Percentiles rank a stretch among this genome's conserved stretches.
Conservation (phyloP, 176 grass and related monocot species). For the Eragrostis nindensis region DNA sequence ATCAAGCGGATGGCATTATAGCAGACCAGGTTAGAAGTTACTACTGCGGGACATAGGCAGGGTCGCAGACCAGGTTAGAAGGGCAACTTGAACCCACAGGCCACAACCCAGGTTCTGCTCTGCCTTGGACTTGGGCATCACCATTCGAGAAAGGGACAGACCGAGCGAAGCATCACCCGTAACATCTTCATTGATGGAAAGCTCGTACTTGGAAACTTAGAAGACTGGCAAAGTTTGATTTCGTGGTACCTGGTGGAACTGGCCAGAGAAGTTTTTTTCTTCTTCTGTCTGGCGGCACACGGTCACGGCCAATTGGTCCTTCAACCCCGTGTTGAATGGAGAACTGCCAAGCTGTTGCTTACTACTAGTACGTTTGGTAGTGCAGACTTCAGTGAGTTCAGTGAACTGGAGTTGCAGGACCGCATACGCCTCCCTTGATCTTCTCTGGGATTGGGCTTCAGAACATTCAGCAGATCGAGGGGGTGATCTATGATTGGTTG, state of each 20-base stretch:
- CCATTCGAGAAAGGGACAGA: not conserved
- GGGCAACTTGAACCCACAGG: no score
- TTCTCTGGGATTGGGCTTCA: not conserved
- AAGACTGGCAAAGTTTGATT: not conserved
- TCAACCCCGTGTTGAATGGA: slow-evolving; percentile 11
- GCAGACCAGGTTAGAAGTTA: not conserved
- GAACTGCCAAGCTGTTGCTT: not conserved
- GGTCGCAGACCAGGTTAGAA: no score
- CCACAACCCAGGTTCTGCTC: not conserved
- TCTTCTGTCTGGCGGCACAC: not conserved
- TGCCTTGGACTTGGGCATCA: not conserved
- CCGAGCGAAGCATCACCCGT: not conserved
- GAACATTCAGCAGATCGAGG: not conserved
- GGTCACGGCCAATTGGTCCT: slow-evolving; percentile 1
- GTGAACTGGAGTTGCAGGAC: not conserved
- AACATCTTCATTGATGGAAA: not conserved
- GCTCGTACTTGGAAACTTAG: not conserved
- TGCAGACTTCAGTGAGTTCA: not conserved
- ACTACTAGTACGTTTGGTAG: not conserved
- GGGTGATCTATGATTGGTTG: not conserved
- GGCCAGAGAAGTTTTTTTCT: not conserved
- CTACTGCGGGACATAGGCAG: not conserved
- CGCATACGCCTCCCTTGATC: not conserved
- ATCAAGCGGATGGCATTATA: not conserved
- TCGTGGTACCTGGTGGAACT: not conserved